Conservation (phyloP, 2,329 filamentous ascomycete genomes). For the Epichloe scottii region DNA sequence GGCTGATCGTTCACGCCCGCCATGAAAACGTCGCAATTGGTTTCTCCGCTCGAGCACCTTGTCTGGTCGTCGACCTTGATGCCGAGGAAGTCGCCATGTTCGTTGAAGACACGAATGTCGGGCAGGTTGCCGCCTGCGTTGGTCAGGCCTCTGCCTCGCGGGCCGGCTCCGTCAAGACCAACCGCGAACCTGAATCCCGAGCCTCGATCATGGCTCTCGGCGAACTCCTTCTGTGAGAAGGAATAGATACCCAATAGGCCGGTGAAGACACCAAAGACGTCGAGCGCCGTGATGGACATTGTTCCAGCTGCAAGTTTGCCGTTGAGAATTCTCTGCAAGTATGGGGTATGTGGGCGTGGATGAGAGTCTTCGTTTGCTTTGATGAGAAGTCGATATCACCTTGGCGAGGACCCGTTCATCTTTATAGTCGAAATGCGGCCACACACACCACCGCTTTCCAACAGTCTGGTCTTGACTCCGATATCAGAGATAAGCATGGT, state of each 20-base stretch:
- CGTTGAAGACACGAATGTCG: neutral
- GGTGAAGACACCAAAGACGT: neutral
- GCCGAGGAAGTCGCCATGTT: neutral
- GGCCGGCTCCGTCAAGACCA: neutral
- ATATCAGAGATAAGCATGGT: too few species aligned
- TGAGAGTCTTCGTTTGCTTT: too few species aligned
- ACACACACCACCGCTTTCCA: too few species aligned
- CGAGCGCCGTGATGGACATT: neutral
- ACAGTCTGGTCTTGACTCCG: too few species aligned
- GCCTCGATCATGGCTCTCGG: neutral
- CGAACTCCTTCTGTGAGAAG: neutral
- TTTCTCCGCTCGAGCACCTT: neutral
- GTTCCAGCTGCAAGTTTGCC: too few species aligned
- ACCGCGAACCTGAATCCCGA: neutral
- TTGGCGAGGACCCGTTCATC: too few species aligned
- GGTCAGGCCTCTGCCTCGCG: neutral
- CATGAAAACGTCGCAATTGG: neutral
- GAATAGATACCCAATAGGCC: neutral
- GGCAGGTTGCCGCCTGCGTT: neutral
- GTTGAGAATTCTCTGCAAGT: too few species aligned
- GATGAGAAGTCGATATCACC: too few species aligned
- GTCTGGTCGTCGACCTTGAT: fast-evolving
- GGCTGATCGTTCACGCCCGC: neutral
- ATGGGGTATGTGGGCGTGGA: too few species aligned
- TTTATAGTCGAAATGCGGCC: too few species aligned